Base-by-base conservation (phyloP, 305 asterid genomes). In the Andrographis paniculata region DNA sequence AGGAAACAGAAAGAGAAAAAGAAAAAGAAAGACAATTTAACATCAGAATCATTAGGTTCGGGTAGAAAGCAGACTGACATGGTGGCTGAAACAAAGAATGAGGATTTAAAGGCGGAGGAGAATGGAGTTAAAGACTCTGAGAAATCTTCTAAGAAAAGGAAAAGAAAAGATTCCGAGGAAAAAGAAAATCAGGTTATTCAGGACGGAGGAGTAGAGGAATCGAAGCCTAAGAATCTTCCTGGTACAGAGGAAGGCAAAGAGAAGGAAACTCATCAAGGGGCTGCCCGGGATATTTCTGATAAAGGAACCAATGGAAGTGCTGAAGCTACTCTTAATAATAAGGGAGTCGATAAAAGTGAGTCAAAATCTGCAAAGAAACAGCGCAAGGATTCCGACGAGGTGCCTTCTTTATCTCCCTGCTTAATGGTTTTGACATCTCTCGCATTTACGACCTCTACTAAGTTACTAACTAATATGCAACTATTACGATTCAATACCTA, bases 101-200 rank as follows among this genome's bases (percentile, higher is more conserved):
- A 33, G 8, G 8, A 11, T 53, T 56, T 62, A n/a, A 64, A 61
- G 63, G 51, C 65, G 35, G 56, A 64, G 17, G 86, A 64, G 45
- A 58, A 43, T 64, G 78, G 49, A 40, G 61, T 47, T 59, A 21
- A 52, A 20, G 73, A 74, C 65, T 65, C 73, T 33, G 50, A 67
- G 53, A 65, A 75, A 64, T 63, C 65, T 48, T 68, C 76, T 41
- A 84, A 82, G 73, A 88, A 88, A 69, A 77, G 94, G 57, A 88
- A 82, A 74, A 61, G 76, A 62, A 52, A 55, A 55, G 62, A 46
- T 45, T 16, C 66, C 16, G 75, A 70, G 64, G 95, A 70, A 67
- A 74, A 53, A 52, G 78, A 66, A 41, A 58, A 52, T 44, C 57
- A 68, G 42, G 50, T 73, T 42, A 53, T 37, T 57, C 64, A 62